Evolutionary conservation across 495 filamentous ascomycete genomes (phyloP).

Genomic region (Penicillium fimorum): DNA sequence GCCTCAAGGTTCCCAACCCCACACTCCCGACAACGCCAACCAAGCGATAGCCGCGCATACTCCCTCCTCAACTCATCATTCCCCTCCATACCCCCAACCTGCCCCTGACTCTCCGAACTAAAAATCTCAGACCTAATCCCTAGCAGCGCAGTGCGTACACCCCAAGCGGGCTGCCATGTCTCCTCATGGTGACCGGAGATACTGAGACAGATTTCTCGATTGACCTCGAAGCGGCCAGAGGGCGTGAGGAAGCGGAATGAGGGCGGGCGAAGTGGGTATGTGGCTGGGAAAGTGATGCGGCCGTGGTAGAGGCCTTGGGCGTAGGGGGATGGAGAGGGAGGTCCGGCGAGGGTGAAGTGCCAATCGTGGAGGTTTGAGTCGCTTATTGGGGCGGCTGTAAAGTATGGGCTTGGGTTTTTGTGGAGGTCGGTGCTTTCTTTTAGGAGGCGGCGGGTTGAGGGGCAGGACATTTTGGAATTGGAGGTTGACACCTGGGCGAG

Average conservation of each 20-base stretch:
- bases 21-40: conserved; percentile 66
- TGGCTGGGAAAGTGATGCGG: conserved; percentile 83
- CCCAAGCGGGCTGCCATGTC: conserved; percentile 98
- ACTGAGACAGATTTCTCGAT: conserved; percentile 92
- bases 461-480: conserved; percentile 31
- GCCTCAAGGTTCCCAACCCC: conserved; percentile 66
- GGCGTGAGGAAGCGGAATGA: conserved; percentile 93
- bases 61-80: conserved; percentile 57
- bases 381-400: conserved; percentile 70
- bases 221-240: conserved; percentile 89
- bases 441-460: conserved; percentile 52
- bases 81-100: conserved; percentile 86
- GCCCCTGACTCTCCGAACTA: conserved; percentile 56
- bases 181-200: conserved; percentile 97
- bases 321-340: conserved; percentile 75
- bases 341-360: conserved; percentile 97
- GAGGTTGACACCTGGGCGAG: background rate
- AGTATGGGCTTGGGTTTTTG: conserved; percentile 72
- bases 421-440: conserved; percentile 86
- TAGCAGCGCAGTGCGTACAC: conserved; percentile 64
- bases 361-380: conserved; percentile 94
- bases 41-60: conserved; percentile 60
- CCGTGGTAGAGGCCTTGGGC: conserved; percentile 86
- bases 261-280: conserved; percentile 87
- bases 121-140: conserved; percentile 54